These are phyloP conservation scores for Erucastrum elatum DNA, from an alignment of 345 rosid genomes.

Conservation along the genomic window DNA sequence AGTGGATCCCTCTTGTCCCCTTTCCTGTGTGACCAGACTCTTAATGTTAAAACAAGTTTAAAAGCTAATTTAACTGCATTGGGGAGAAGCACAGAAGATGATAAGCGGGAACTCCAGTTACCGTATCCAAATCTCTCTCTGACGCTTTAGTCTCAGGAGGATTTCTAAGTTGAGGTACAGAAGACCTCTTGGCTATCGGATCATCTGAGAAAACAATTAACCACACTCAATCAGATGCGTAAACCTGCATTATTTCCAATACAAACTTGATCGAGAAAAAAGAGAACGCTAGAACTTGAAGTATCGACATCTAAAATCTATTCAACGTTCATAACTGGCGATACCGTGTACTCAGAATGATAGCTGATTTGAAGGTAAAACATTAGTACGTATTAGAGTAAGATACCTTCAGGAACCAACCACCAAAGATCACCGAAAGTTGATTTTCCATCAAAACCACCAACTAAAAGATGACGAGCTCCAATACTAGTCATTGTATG, in stretches of 20 bases:
- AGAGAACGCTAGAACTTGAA: background rate
- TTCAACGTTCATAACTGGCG: background rate
- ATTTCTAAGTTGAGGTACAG: slow-evolving; percentile 45
- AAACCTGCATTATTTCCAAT: background rate
- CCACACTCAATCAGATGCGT: background rate
- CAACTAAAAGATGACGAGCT: slow-evolving; percentile 76
- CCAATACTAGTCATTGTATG: slow-evolving; percentile 79
- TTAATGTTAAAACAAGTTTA: slow-evolving; percentile 19
- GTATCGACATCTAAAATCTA: too few relatives aligned
- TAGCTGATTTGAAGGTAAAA: slow-evolving; percentile 3
- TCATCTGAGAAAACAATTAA: slow-evolving; percentile 51
- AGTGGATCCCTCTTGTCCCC: slow-evolving; percentile 47
- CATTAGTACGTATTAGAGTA: slow-evolving; percentile 9
- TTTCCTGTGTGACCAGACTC: slow-evolving; percentile 53
- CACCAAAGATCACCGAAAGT: slow-evolving; percentile 96
- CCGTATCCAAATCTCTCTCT: slow-evolving; percentile 38
- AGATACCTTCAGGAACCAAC: slow-evolving; percentile 90
- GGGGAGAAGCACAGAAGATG: slow-evolving; percentile 14
- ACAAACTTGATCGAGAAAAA: background rate
- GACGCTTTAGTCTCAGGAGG: slow-evolving; percentile 45
- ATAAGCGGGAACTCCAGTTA: slow-evolving; percentile 2
- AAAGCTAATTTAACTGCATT: slow-evolving; percentile 7
- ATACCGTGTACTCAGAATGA: background rate
- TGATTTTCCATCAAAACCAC: slow-evolving; percentile 94
- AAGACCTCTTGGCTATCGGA: slow-evolving; percentile 64